Evolutionary conservation across 1,139 yeast genomes (phyloP), one percentile per base, ranked within the genome.

Genomic region (Pichiaceae sp.): DNA sequence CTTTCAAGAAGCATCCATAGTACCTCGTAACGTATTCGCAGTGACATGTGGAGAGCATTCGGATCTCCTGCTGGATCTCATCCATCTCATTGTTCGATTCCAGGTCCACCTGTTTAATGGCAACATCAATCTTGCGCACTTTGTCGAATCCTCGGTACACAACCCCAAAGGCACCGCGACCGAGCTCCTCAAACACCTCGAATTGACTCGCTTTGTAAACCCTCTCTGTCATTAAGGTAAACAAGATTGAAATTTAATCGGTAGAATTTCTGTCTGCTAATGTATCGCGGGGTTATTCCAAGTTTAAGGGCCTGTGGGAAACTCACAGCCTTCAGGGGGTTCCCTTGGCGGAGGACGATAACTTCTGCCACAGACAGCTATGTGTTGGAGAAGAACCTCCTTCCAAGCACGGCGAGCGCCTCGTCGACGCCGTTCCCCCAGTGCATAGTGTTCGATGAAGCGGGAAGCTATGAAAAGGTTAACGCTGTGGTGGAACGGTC

Each of bases 81-180:
- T 74, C 72, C 33, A 86, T 70, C 47, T 82, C 93, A 41, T 76
- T 81, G 37, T 83, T 80, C 39, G 73, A 70, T 52, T 86, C 96
- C 47, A 86, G 63, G 49, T 86, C 95, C 37, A 86, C 80, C 54
- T 80, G 84, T 47, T 76, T 77, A 38, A 78, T 68, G 11, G 85
- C 85, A 26, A 80, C 85, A 38, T 68, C 73, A 36, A 60, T 55
- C 36, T 65, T 62, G 1, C 73, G 63, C 3, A 66, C 58, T 36
- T 65, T 67, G 46, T 82, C 76, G 8, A 75, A 54, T 0, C 91
- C 96, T 35, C 80, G 65, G 59, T 80, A 86, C 2, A 86, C 96
- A 1, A 80, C 83, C 0, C 96, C 96, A 57, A 85, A 86, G 4
- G 91, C 89, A 0, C 96, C 96, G 39, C 84, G 64, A 2, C 96